Evolutionary conservation across 1,284 basidiomycete genomes (phyloP).

Genomic region (Leccinum pachyderme): DNA sequence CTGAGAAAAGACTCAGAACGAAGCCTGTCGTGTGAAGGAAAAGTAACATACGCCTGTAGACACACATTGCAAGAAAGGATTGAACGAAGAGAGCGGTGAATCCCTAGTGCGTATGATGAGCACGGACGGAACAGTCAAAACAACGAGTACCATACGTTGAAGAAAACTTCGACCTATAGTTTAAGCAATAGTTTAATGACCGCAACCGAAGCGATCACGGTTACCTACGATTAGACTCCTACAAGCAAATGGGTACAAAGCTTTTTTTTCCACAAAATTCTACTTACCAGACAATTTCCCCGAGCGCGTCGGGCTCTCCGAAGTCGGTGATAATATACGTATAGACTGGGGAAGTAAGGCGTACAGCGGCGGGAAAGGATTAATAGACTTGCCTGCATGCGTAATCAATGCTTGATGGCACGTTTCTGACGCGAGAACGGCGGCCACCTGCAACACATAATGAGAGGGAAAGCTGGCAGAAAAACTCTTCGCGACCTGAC

Average conservation of each 20-base stretch:
- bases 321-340: constrained; percentile 40
- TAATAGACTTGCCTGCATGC: constrained; percentile 43
- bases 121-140: not conserved
- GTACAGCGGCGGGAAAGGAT: not conserved
- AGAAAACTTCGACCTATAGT: constrained; percentile 37
- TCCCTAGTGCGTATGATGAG: constrained; percentile 22
- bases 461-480: not conserved
- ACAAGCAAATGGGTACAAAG: constrained; percentile 3
- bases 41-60: constrained; percentile 29
- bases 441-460: constrained; percentile 41
- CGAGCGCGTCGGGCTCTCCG: constrained; percentile 32
- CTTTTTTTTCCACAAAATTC: not conserved
- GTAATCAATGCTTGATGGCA: constrained; percentile 58
- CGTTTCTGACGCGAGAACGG: constrained; percentile 51
- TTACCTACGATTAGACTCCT: constrained; percentile 51
- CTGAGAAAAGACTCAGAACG: constrained; percentile 9
- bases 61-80: constrained; percentile 34
- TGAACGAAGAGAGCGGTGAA: constrained; percentile 41
- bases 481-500: constrained; percentile 27
- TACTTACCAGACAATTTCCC: constrained; percentile 46
- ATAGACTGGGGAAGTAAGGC: constrained; percentile 43
- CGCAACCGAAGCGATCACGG: not conserved
- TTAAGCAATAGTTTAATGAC: constrained; percentile 1
- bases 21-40: not conserved
- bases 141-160: constrained; percentile 28